Conservation (phyloP, 2,329 filamentous ascomycete genomes). For the Pyrenophora tritici-repentis region DNA sequence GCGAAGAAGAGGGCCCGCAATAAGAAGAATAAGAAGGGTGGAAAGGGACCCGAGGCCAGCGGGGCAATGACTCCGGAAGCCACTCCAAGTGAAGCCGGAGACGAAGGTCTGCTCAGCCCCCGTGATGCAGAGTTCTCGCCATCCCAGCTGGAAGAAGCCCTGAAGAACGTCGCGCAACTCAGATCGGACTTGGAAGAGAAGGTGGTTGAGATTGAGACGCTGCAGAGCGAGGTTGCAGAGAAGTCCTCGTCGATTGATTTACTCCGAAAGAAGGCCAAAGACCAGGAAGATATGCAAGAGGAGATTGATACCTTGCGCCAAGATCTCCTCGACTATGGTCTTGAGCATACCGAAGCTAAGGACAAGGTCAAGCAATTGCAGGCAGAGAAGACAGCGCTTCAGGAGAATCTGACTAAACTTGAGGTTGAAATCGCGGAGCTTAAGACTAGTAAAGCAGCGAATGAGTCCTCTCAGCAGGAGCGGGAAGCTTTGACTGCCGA, state of each 20-base stretch:
- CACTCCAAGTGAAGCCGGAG: slow-evolving; percentile 47
- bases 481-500: slow-evolving; percentile 65
- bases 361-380: slow-evolving; percentile 73
- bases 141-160: slow-evolving; percentile 35
- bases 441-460: slow-evolving; percentile 54
- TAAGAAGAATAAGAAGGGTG: slow-evolving; percentile 83
- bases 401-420: slow-evolving; percentile 67
- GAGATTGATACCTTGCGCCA: slow-evolving; percentile 86
- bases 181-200: slow-evolving; percentile 43
- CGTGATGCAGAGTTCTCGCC: slow-evolving; percentile 51
- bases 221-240: slow-evolving; percentile 41
- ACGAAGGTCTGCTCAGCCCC: slow-evolving; percentile 42
- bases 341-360: slow-evolving; percentile 83
- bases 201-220: slow-evolving; percentile 38
- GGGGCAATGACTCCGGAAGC: slow-evolving; percentile 46
- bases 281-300: slow-evolving; percentile 77
- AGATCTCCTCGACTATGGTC: slow-evolving; percentile 76
- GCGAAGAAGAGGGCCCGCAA: slow-evolving; percentile 75
- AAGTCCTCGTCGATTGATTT: slow-evolving; percentile 76
- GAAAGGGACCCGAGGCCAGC: slow-evolving; percentile 48
- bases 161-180: slow-evolving; percentile 37
- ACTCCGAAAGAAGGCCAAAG: slow-evolving; percentile 71
- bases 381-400: slow-evolving; percentile 68
- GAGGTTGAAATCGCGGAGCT: slow-evolving; percentile 71
- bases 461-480: slow-evolving; percentile 56